Evolutionary conservation across 2,329 filamentous ascomycete genomes (phyloP).

Genomic region (Exophiala alcalophila): DNA sequence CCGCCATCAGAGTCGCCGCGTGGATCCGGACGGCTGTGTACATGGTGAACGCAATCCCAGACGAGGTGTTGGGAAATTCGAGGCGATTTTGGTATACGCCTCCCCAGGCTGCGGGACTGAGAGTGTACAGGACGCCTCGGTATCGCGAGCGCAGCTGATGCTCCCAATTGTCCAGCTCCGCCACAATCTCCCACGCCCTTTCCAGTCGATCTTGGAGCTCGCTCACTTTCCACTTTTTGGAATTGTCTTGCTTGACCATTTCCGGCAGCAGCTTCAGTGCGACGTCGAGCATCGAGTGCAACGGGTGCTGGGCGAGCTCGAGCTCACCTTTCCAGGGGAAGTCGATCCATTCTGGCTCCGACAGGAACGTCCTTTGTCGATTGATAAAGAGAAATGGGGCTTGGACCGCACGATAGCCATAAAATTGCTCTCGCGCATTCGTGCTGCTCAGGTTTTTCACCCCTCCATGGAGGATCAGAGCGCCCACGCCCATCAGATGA

Average conservation of each 20-base stretch:
- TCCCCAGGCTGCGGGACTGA: slow-evolving; percentile 14
- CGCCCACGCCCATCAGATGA: slow-evolving; percentile 22
- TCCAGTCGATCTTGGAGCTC: slow-evolving; percentile 13
- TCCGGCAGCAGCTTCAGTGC: slow-evolving; percentile 18
- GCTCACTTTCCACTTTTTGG: slow-evolving; percentile 10
- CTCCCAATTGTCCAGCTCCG: slow-evolving; percentile 20
- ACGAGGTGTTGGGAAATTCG: slow-evolving; percentile 12
- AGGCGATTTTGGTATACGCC: slow-evolving; percentile 14
- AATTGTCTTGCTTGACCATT: slow-evolving; percentile 21
- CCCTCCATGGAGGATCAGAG: slow-evolving; percentile 18
- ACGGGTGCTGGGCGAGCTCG: slow-evolving; percentile 14
- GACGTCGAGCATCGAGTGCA: slow-evolving; percentile 23
- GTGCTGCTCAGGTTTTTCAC: slow-evolving; percentile 4
- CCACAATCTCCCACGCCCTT: slow-evolving; percentile 3
- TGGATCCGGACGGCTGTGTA: slow-evolving; percentile 24
- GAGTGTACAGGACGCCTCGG: slow-evolving; percentile 10
- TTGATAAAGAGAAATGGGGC: slow-evolving; percentile 24
- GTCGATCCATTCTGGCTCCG: slow-evolving; percentile 17
- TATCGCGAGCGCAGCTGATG: slow-evolving; percentile 11
- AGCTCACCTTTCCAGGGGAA: slow-evolving; percentile 17
- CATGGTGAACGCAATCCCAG: slow-evolving; percentile 18
- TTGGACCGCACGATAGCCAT: slow-evolving; percentile 21
- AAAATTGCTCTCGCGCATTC: slow-evolving; percentile 17
- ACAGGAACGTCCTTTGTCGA: slow-evolving; percentile 17
- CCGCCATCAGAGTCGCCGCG: slow-evolving; percentile 15